These are phyloP conservation scores for Penicillium steckii DNA, from an alignment of 495 filamentous ascomycete genomes.

Conservation along the genomic window DNA sequence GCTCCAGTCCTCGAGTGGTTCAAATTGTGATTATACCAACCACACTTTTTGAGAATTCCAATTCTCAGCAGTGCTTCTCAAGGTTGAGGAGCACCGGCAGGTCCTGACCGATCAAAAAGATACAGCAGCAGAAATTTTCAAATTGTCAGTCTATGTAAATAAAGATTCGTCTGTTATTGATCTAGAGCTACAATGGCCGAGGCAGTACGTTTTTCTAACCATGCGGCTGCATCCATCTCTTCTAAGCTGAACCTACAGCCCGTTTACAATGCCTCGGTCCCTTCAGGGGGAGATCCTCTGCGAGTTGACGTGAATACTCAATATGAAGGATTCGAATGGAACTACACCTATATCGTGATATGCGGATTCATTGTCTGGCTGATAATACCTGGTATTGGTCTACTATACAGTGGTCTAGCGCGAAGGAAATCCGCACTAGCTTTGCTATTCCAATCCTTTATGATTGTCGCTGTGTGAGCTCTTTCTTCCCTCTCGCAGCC, in stretches of 20 bases:
- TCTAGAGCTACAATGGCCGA: not conserved
- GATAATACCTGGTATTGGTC: slow-evolving; percentile 58
- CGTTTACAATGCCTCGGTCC: slow-evolving; percentile 39
- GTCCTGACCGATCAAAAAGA: too few relatives aligned
- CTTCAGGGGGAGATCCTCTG: slow-evolving; percentile 45
- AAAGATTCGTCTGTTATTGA: too few relatives aligned
- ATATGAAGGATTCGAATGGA: slow-evolving; percentile 47
- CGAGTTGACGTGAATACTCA: slow-evolving; percentile 51
- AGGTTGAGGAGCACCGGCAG: too few relatives aligned
- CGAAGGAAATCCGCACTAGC: slow-evolving; percentile 57
- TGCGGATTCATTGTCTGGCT: slow-evolving; percentile 57
- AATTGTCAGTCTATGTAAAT: too few relatives aligned
- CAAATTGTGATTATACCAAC: too few relatives aligned
- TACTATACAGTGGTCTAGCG: slow-evolving; percentile 58
- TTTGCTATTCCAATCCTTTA: slow-evolving; percentile 57
- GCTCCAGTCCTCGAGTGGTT: too few relatives aligned
- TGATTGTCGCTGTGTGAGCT: slow-evolving; percentile 45
- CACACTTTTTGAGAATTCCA: too few relatives aligned
- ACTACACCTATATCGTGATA: slow-evolving; percentile 51
- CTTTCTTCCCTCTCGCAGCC: not conserved
- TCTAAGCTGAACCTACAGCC: slow-evolving; percentile 20
- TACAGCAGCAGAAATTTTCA: too few relatives aligned
- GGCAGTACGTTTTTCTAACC: not conserved
- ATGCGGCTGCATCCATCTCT: too few relatives aligned
- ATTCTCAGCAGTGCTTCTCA: too few relatives aligned